Evolutionary conservation across 2,329 filamentous ascomycete genomes (phyloP), one percentile per base, ranked within the genome.

Genomic region (Raffaelea ambrosiae): DNA sequence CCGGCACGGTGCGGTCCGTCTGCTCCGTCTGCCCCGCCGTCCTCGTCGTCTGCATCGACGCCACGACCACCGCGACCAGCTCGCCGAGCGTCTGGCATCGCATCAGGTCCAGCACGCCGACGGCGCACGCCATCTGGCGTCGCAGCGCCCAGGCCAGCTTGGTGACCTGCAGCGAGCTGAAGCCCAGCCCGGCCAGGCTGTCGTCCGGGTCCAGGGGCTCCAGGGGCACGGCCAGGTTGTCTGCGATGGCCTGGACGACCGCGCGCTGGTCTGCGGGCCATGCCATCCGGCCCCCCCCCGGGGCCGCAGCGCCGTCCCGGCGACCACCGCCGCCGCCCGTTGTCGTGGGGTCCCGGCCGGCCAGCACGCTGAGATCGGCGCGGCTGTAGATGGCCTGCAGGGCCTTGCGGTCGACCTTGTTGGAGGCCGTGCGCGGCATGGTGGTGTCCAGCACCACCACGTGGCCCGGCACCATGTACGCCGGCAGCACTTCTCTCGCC

Each of bases 391-490:
- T 53, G 10, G 49, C 43, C 35, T 51, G 46, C 26, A 60, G 48
- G 8, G 59, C 58, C 22, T 60, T 61, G 22, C 63, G 59, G 47
- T 66, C 63, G 2, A 61, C 61, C 51, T 66, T 66, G 43, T 62
- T 61, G 11, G 62, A 65, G 3, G 59, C 57, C 0, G 63, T 66
- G 14, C 57, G 55, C 5, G 64, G 64, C 43, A 66, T 64, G 19
- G 45, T 47, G 9, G 53, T 52, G 23, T 50, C 56, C 19, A 60
- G 40, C 1, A 65, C 56, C 4, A 62, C 57, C 1, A 65, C 49
- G 21, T 60, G 62, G 1, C 59, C 60, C 0, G 63, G 63, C 5
- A 65, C 59, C 63, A 66, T 66, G 48, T 66, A 58, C 5, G 49
- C 36, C 0, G 52, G 58, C 3, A 55, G 55, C 14, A 48, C 43